Conservation (phyloP, 306 rosid species). For the Prunus dulcis region DNA sequence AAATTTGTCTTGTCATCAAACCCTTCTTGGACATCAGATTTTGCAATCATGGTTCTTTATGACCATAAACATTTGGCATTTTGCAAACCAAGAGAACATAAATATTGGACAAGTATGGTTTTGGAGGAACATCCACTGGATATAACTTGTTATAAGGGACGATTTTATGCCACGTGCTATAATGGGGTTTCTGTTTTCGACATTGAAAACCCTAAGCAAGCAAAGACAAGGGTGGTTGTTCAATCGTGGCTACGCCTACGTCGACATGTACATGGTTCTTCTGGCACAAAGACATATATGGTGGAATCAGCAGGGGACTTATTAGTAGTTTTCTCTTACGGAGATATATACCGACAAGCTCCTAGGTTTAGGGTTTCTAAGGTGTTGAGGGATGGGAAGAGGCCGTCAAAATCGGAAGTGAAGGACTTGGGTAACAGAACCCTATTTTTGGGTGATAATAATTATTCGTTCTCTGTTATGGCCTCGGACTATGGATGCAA, state of each 20-base stretch:
- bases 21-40: constrained; percentile 5
- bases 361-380: neutral
- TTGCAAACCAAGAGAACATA: neutral
- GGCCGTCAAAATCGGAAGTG: neutral
- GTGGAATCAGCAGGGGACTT: neutral
- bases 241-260: neutral
- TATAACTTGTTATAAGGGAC: neutral
- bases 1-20: neutral
- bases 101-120: neutral
- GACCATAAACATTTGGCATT: neutral
- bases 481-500: neutral
- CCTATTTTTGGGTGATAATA: neutral
- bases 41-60: neutral
- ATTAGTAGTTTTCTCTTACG: neutral
- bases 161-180: neutral
- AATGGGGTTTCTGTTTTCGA: neutral
- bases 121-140: neutral
- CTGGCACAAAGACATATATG: neutral
- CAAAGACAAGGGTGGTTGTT: neutral
- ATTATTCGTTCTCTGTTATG: neutral
- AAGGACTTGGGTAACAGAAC: neutral
- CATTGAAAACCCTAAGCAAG: neutral
- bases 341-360: too few relatives aligned
- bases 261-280: too few relatives aligned
- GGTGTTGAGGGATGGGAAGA: neutral